Evolutionary conservation across 257 asterid genomes (phyloP), one percentile per base, ranked within the genome.

Genomic region (Galeopsis tetrahit): DNA sequence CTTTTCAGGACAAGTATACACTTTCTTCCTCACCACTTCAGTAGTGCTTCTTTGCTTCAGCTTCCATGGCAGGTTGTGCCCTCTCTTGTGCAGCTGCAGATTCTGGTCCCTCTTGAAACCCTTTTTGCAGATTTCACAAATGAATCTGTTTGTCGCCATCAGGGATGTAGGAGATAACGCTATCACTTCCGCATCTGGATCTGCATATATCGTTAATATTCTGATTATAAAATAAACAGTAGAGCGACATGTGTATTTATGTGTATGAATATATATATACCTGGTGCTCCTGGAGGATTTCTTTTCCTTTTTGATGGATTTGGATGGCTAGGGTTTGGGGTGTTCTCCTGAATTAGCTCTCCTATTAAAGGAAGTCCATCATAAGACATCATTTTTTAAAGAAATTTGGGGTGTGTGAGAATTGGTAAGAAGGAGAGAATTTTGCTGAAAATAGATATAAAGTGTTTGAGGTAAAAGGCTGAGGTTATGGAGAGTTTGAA

Each of bases 111-210:
- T 60, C 53, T 89, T 96, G 73, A 93, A 93, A 0, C 98, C 98
- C 60, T 93, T 93, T 80, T 89, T 89, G 87, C 97, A 93, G 62
- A 93, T 89, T 83, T 93, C 98, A 17, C 98, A 93, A 7, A 93
- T 38, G 80, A 93, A 93, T 67, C 98, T 68, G 84, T 90, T 87
- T 0, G 98, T 90, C 0, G 98, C 98, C 98, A 89, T 93, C 1
- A 93, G 89, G 2, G 96, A 80, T 77, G 82, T 89, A 0, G 98
- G 98, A 0, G 98, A 93, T 0, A 93, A 88, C 0, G 96, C 96
- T 7, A 93, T 82, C 2, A 93, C 98, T 69, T 93, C 96, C 7
- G 98, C 94, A 84, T 90, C 96, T 67, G 98, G 98, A 93, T 93
- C 98, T 93, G 83, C 53, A 48, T n/a, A 35, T 21, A n/a, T n/a